Base-by-base conservation (phyloP, 2,329 filamentous ascomycete genomes). In the Leptographium flavum region DNA sequence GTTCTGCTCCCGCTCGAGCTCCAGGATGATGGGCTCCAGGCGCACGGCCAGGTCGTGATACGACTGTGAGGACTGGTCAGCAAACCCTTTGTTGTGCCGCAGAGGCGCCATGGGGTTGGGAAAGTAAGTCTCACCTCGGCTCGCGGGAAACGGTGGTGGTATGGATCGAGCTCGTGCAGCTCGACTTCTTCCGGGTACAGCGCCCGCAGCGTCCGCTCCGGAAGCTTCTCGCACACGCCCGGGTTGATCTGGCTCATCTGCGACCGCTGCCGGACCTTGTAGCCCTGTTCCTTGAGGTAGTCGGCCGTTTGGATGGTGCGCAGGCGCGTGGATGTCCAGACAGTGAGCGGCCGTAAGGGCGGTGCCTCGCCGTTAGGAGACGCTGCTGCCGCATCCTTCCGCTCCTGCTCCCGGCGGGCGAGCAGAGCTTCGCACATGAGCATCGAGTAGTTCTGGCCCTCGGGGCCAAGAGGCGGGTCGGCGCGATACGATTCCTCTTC, bases 41-140 rank as follows among this genome's bases (percentile, higher is more conserved):
- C 92, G 85, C 48, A 98, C 92, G n/a, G 92, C 92, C 37, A 98
- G 79, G 58, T 98, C 92, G 60, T 98, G 92, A 63, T 98, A 98
- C 9, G 90, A 96, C 84, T 94, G 54, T 17, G 39, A 23, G 42
- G 7, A 51, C 35, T 10, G 25, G 33, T 32, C n/a, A 38, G 33
- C n/a, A n/a, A 17, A 39, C 4, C 17, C 22, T 11, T 21, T 3
- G 35, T n/a, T n/a, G n/a, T n/a, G 33, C 11, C 11, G 23, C 2
- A 32, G 17, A n/a, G n/a, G n/a, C n/a, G n/a, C n/a, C n/a, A 27
- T 25, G 36, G 38, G 37, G 36, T 41, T 6, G 54, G 44, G 41
- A 45, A 45, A 43, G 35, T 6, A 19, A 7, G 17, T 21, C 65
- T 57, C 68, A 87, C 87, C 71, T 98, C 92, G 49, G 90, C 90